phyloP scores from a whole-genome alignment of 2,329 filamentous ascomycete genomes.

The Sclerotinia trifoliorum region DNA sequence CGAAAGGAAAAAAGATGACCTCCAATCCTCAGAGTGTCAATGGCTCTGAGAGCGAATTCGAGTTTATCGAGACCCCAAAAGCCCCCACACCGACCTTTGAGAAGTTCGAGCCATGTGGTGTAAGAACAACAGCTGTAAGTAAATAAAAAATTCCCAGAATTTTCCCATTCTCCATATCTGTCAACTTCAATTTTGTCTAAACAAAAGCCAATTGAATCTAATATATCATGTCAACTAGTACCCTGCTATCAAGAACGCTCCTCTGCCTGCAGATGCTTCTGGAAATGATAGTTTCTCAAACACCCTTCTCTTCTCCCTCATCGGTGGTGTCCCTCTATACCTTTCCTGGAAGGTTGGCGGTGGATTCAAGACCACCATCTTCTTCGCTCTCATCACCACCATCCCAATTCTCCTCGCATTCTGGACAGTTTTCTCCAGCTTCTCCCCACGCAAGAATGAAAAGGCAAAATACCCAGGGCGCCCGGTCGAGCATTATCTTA shows the following conservation, averaged over 20 bases:
- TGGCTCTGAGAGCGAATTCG: slow-evolving; percentile 56
- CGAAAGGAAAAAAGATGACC: slow-evolving; percentile 43
- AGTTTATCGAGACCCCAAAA: slow-evolving; percentile 61
- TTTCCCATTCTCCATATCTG: slow-evolving; percentile 13
- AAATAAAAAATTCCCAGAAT: slow-evolving; percentile 17
- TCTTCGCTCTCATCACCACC: slow-evolving; percentile 77
- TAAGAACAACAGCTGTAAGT: slow-evolving; percentile 54
- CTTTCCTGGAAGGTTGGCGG: slow-evolving; percentile 80
- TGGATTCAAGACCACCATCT: slow-evolving; percentile 81
- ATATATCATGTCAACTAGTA: slow-evolving; percentile 53
- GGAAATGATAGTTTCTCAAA: slow-evolving; percentile 89
- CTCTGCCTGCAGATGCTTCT: slow-evolving; percentile 84
- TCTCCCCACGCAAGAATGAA: slow-evolving; percentile 87
- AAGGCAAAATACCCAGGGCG: slow-evolving; percentile 84
- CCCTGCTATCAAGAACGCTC: slow-evolving; percentile 88
- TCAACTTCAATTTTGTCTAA: not conserved
- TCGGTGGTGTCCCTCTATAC: slow-evolving; percentile 73
- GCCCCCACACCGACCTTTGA: slow-evolving; percentile 50
- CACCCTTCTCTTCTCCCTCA: slow-evolving; percentile 66
- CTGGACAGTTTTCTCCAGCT: slow-evolving; percentile 77
- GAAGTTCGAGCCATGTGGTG: slow-evolving; percentile 54
- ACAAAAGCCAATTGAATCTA: slow-evolving; percentile 35
- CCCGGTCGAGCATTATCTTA: slow-evolving; percentile 86
- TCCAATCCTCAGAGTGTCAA: slow-evolving; percentile 50
- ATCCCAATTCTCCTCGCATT: slow-evolving; percentile 77